phyloP scores from a whole-genome alignment of 306 rosid species.

The Nissolia schottii region DNA sequence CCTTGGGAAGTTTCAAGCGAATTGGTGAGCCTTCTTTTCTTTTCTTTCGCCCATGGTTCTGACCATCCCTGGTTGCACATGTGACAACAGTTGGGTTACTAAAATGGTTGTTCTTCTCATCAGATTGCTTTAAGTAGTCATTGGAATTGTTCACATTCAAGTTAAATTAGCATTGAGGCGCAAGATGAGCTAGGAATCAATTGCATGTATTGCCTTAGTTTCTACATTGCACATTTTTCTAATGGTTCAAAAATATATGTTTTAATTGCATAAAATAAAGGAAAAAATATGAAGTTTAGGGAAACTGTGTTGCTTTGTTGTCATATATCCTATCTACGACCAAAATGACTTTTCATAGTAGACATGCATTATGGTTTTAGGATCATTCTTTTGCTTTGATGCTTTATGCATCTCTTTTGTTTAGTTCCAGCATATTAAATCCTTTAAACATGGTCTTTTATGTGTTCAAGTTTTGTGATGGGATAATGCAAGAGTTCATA shows the following conservation, averaged over 20 bases:
- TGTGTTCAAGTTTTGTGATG: neutral
- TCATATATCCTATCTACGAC: neutral
- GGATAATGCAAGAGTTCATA: neutral
- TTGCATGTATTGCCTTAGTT: neutral
- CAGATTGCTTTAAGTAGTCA: neutral
- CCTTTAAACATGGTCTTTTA: neutral
- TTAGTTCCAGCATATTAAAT: neutral
- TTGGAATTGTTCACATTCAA: neutral
- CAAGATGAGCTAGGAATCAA: neutral
- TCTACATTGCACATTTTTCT: neutral
- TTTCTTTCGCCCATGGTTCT: no score
- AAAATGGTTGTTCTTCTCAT: neutral
- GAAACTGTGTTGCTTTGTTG: neutral
- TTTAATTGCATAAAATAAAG: neutral
- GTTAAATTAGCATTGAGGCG: neutral
- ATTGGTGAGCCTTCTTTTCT: constrained; percentile 48
- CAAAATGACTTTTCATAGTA: neutral
- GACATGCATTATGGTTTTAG: neutral
- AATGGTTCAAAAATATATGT: neutral
- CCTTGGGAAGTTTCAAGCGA: constrained; percentile 70
- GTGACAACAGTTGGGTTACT: neutral
- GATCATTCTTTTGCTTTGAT: neutral
- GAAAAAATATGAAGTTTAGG: neutral
- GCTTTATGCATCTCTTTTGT: neutral
- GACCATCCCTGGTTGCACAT: neutral